Conservation (phyloP, 2,329 filamentous ascomycete genomes). For the Talaromyces sp. region DNA sequence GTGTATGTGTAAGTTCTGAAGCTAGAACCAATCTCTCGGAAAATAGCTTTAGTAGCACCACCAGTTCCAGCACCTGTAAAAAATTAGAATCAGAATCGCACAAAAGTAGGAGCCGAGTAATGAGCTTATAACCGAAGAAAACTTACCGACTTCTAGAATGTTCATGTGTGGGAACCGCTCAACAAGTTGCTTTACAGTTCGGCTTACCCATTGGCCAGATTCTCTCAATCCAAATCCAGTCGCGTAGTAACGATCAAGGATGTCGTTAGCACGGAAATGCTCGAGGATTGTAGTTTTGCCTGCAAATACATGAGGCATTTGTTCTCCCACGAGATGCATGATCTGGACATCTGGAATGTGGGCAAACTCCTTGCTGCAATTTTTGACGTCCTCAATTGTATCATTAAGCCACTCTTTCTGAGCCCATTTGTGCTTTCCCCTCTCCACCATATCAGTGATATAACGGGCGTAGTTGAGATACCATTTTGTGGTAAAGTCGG, state of each 20-base stretch:
- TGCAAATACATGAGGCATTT: conserved; percentile 36
- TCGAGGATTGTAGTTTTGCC: conserved; percentile 41
- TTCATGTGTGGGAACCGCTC: conserved; percentile 45
- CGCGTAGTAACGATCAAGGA: conserved; percentile 39
- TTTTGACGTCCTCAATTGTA: conserved; percentile 9
- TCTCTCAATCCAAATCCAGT: conserved; percentile 25
- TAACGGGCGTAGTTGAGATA: neutral
- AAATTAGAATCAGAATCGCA: neutral
- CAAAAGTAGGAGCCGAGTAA: neutral
- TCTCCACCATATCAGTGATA: neutral
- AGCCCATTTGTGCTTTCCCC: conserved; percentile 17
- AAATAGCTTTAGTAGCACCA: conserved; percentile 38
- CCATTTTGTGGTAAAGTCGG: neutral
- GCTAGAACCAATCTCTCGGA: conserved; percentile 29
- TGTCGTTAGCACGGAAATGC: conserved; percentile 35
- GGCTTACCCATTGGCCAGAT: conserved; percentile 14
- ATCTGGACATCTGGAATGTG: neutral
- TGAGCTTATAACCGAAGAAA: too few species aligned
- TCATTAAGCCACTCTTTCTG: conserved; percentile 23
- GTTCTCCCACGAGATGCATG: conserved; percentile 29
- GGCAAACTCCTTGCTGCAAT: neutral
- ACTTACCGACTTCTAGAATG: conserved; percentile 43
- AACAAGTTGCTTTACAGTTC: conserved; percentile 37
- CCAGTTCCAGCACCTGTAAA: conserved; percentile 45
- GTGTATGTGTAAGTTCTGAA: conserved; percentile 24